phyloP scores from a whole-genome alignment of 768 basidiomycete genomes.

The Kwoniella dendrophila region DNA sequence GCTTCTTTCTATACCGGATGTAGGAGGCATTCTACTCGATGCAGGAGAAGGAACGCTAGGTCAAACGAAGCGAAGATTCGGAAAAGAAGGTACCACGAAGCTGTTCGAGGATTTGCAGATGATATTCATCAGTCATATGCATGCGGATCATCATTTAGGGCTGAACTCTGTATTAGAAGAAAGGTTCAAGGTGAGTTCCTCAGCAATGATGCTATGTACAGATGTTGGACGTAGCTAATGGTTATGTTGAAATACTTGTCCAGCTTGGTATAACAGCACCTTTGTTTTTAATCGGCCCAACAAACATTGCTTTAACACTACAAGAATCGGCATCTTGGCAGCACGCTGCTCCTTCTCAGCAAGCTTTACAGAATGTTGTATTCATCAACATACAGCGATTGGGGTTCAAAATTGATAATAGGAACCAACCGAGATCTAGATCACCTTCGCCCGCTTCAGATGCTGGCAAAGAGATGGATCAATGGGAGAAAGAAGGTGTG shows the following conservation, averaged over 20 bases:
- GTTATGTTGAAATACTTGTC: not conserved
- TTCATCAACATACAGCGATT: conserved; percentile 31
- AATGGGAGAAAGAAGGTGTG: conserved; percentile 9
- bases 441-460: not conserved
- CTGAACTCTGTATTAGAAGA: conserved; percentile 71
- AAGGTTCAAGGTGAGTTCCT: conserved; percentile 66
- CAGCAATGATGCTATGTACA: conserved; percentile 12
- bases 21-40: conserved; percentile 79
- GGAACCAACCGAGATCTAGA: not conserved
- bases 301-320: conserved; percentile 57
- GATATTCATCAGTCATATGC: conserved; percentile 85
- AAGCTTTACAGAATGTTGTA: conserved; percentile 34
- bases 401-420: conserved; percentile 5
- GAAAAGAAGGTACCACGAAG: conserved; percentile 52
- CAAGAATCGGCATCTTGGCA: conserved; percentile 73
- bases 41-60: conserved; percentile 92
- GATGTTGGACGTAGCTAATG: not conserved
- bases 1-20: conserved; percentile 71
- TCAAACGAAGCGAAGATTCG: conserved; percentile 78
- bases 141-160: conserved; percentile 91
- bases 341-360: conserved; percentile 62
- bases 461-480: not conserved
- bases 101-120: conserved; percentile 72
- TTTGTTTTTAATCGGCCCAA: conserved; percentile 66
- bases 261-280: conserved; percentile 35